Evolutionary conservation across 768 basidiomycete species (phyloP), one percentile per base, ranked within the genome.

Genomic region (Mycena maculata): DNA sequence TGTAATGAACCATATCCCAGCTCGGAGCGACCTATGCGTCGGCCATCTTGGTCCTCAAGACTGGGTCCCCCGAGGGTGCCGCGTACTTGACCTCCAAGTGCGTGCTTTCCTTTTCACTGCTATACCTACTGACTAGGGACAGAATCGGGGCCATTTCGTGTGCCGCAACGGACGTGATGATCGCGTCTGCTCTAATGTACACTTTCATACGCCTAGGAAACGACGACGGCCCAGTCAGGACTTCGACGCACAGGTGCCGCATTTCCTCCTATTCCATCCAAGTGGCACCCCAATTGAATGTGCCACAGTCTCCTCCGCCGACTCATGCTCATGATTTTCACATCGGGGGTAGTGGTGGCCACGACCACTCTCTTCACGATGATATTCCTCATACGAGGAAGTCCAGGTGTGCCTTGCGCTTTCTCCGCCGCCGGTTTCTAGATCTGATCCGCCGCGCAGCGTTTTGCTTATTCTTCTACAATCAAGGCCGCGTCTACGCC

Each of bases 311-410:
- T 68, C 22, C 61, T 68, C 13, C 61, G 61, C n/a, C 56, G 55
- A 11, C 62, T 68, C 28, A 63, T 63, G 48, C 9, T 63, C 28
- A 47, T 63, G 8, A 33, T 45, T 16, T 27, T 57, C 6, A 42
- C 67, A 1, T 63, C 67, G 2, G 67, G 62, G 27, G 60, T 68
- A 22, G 13, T 55, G 38, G 67, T 68, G 20, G 60, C 67, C 12
- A 45, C 42, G 11, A 60, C 45, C 30, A 68, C 67, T 20, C 25
- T 55, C 9, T 3, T 63, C 8, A 3, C 20, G 7, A 63, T 68
- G 49, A 36, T 63, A 33, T 59, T 68, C 2, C 27, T 63, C 1
- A 23, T 63, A 23, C 22, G 22, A 15, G 12, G 11, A 18, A 13
- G 45, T 4, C 27, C 45, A 22, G 54, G 67, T 63, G 20, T 16